Base-by-base conservation (phyloP, 176 grass and related monocot species). In the Aegilops speltoides region DNA sequence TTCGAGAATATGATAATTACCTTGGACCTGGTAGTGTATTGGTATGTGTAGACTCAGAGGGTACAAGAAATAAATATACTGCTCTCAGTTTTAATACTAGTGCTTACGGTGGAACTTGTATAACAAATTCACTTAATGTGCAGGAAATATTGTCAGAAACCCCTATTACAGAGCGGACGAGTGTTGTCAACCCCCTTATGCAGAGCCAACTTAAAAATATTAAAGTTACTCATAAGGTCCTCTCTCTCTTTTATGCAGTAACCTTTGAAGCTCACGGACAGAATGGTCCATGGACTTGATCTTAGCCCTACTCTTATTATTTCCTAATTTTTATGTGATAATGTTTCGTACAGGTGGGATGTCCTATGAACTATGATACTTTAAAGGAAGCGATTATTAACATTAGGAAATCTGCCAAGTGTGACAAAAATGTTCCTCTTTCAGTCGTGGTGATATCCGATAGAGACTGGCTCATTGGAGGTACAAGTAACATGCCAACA, bases 81-180 rank as follows among this genome's bases (percentile, higher is more conserved):
- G 28, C 36, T 94, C 23, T 62, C 31, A n/a, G 34, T 60, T 48
- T 83, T 59, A 19, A 82, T 67, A 31, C 46, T 37, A 70, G 50
- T 69, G 34, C 71, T 86, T 87, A 62, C 16, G 46, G 61, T 67
- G 34, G 6, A 78, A 82, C 52, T 78, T 69, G n/a, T 75, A 50
- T 85, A 84, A 84, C 12, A 77, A 84, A 37, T 83, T 86, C 63
- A 88, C 70, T 83, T 69, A 71, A 84, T 85, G 48, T 69, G 89
- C 87, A 98, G 97, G 92, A 92, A 85, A 94, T 98, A 64, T 86
- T 98, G 79, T 98, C 97, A 83, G 97, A 98, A 96, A 91, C 86
- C 50, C 89, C 97, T 84, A 6, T 98, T 48, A 70, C 91, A 81
- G 97, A 98, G 68, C 78, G 97, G 74, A 91, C 88, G 62, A 94